A percentile compares a stretch with the other conserved stretches of the same genome.
Conservation (phyloP, 306 rosid species). For the Dryas drummondii region DNA sequence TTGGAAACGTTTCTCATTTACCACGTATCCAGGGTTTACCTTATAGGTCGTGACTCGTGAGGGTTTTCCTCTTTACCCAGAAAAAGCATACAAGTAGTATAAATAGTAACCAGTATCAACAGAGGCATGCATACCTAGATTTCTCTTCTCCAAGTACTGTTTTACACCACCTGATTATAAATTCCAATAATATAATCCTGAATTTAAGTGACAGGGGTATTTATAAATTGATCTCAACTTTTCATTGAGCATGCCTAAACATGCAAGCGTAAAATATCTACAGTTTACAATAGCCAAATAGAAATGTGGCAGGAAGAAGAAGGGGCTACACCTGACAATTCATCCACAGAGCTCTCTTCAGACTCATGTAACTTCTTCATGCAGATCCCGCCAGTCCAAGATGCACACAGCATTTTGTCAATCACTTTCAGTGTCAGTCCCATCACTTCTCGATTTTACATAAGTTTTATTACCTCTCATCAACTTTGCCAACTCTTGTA, state of each 20-base stretch:
- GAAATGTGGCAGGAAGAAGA: not conserved
- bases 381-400: not conserved
- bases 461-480: conserved; percentile 46
- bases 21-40: no score
- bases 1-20: no score
- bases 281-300: not conserved
- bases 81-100: no score
- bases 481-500: conserved; percentile 56
- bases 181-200: not conserved
- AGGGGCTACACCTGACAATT: not conserved
- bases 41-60: no score
- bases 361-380: not conserved
- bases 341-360: not conserved
- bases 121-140: not conserved
- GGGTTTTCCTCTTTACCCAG: no score
- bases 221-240: not conserved
- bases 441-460: conserved; percentile 32
- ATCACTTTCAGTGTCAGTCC: conserved; percentile 52
- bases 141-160: not conserved
- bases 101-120: not conserved
- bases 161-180: not conserved
- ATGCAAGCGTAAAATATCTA: not conserved
- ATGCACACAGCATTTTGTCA: conserved; percentile 22
- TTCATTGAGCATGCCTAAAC: not conserved
- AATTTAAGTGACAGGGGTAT: not conserved